Percentiles rank a stretch among this genome's conserved stretches.
phyloP scores from a whole-genome alignment of 2,329 filamentous ascomycete species.

The Pochonia chlamydosporia region DNA sequence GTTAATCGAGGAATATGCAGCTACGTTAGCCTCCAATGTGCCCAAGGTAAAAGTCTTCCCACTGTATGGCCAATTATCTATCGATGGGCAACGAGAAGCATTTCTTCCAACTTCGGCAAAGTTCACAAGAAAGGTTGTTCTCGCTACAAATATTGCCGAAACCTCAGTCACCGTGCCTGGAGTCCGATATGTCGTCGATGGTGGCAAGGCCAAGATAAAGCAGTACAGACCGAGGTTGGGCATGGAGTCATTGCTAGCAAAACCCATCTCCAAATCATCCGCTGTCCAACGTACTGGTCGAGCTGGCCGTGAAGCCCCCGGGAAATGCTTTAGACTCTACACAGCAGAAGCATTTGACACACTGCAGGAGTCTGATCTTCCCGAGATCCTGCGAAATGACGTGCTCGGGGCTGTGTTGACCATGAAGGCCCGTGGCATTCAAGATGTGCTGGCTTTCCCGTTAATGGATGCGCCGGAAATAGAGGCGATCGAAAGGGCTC shows the following conservation, averaged over 20 bases:
- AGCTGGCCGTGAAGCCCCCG: constrained; percentile 85
- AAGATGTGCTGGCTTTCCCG: constrained; percentile 76
- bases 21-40: constrained; percentile 65
- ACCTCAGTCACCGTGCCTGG: constrained; percentile 95
- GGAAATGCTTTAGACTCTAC: constrained; percentile 86
- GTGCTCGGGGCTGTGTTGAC: constrained; percentile 79
- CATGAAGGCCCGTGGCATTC: constrained; percentile 86
- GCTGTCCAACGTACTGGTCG: constrained; percentile 88
- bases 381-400: constrained; percentile 89
- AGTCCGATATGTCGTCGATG: constrained; percentile 85
- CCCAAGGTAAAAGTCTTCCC: constrained; percentile 70
- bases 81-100: constrained; percentile 77
- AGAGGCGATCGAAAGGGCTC: constrained; percentile 73
- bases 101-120: constrained; percentile 68
- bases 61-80: constrained; percentile 84
- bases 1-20: constrained; percentile 73
- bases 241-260: constrained; percentile 84
- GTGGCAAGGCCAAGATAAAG: constrained; percentile 90
- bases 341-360: constrained; percentile 69
- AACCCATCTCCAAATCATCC: constrained; percentile 88
- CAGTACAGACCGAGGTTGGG: constrained; percentile 80
- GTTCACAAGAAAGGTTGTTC: constrained; percentile 80
- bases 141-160: constrained; percentile 97
- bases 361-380: constrained; percentile 68
- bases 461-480: constrained; percentile 76